Conservation (phyloP, 768 basidiomycete species). For the Boletus vermiculosoides region DNA sequence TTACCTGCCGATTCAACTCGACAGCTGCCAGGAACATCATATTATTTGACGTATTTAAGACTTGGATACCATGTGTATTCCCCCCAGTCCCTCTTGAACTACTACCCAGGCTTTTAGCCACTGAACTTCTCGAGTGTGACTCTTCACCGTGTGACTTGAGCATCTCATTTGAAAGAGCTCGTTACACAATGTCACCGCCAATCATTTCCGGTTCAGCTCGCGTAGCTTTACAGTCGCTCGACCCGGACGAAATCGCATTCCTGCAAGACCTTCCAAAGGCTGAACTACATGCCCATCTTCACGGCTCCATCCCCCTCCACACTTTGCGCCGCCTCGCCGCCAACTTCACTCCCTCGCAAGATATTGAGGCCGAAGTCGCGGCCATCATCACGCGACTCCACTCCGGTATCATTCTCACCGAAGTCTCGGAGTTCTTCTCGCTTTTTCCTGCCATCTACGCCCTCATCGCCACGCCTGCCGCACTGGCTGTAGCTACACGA, state of each 20-base stretch:
- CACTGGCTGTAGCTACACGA: constrained; percentile 54
- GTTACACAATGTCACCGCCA: too few species aligned
- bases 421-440: constrained; percentile 68
- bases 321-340: constrained; percentile 61
- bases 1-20: too few species aligned
- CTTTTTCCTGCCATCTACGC: constrained; percentile 81
- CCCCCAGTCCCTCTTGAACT: too few species aligned
- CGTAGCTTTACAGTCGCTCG: constrained; percentile 54
- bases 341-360: constrained; percentile 32
- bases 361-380: constrained; percentile 38
- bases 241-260: constrained; percentile 52
- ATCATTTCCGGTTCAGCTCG: constrained; percentile 36
- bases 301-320: constrained; percentile 74
- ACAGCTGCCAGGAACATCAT: too few species aligned
- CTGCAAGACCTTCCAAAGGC: constrained; percentile 70
- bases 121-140: too few species aligned
- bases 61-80: too few species aligned
- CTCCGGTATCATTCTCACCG: constrained; percentile 42
- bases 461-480: constrained; percentile 58
- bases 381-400: constrained; percentile 43
- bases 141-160: too few species aligned
- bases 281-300: constrained; percentile 83
- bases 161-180: too few species aligned
- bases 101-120: too few species aligned
- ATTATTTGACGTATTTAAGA: too few species aligned